These are phyloP conservation scores for Colletotrichum eleusines DNA, from an alignment of 2,329 filamentous ascomycete species.

Conservation along the genomic window DNA sequence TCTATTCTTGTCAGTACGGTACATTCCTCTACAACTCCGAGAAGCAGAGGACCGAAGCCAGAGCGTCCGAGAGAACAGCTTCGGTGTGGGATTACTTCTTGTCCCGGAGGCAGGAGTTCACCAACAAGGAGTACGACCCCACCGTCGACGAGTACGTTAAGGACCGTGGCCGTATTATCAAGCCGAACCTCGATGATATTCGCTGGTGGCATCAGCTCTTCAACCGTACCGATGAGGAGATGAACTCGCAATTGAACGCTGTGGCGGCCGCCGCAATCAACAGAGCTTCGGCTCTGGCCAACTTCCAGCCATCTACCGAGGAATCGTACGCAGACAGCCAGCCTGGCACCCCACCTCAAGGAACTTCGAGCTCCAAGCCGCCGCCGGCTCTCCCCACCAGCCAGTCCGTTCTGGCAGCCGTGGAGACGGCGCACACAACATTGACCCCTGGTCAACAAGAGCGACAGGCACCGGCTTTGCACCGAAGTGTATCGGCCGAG, in stretches of 20 bases:
- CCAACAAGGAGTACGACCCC: conserved; percentile 82
- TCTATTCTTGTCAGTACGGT: conserved; percentile 96
- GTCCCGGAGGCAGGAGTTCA: conserved; percentile 81
- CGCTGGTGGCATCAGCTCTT: conserved; percentile 95
- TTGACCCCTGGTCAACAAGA: conserved; percentile 57
- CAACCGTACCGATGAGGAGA: conserved; percentile 87
- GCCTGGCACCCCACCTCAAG: conserved; percentile 44
- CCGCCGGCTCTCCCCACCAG: conserved; percentile 53
- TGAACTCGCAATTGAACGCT: conserved; percentile 79
- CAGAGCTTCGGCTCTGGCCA: conserved; percentile 48
- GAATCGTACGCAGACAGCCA: conserved; percentile 44
- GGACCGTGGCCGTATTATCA: conserved; percentile 85
- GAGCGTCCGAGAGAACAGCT: conserved; percentile 77
- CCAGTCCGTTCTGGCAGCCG: conserved; percentile 68
- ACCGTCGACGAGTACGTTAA: conserved; percentile 82
- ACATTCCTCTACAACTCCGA: conserved; percentile 97
- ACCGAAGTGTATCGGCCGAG: conserved; percentile 61
- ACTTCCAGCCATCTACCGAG: conserved; percentile 41
- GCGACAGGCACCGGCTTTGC: conserved; percentile 48
- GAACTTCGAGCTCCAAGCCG: conserved; percentile 53
- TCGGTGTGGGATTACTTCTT: conserved; percentile 98
- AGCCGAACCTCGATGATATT: conserved; percentile 82
- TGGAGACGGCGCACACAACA: conserved; percentile 69
- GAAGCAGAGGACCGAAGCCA: conserved; percentile 81
- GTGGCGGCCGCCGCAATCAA: conserved; percentile 63